phyloP scores from a whole-genome alignment of 768 basidiomycete genomes.

The Holtermanniella nyarrowii region DNA sequence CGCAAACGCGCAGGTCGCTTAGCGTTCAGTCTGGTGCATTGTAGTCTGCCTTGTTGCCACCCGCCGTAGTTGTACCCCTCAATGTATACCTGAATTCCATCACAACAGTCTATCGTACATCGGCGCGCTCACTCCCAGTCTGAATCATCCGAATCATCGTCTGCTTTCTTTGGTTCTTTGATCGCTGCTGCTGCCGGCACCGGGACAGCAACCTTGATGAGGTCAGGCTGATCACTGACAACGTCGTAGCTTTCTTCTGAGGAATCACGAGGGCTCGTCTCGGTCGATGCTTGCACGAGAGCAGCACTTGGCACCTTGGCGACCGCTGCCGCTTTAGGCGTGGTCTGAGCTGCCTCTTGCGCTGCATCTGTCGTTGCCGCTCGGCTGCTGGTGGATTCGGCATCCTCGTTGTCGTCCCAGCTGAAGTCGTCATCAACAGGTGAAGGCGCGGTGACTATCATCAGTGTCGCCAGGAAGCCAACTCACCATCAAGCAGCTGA shows the following conservation, averaged over 20 bases:
- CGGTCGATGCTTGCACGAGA: conserved; percentile 4
- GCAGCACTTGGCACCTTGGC: neutral
- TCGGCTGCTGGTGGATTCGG: neutral
- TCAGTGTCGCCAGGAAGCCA: neutral
- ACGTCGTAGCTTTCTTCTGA: conserved; percentile 40
- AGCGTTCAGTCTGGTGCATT: too few relatives aligned
- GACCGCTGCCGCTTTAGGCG: neutral
- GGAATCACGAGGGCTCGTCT: conserved; percentile 31
- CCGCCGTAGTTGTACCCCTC: too few relatives aligned
- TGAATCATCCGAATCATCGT: conserved; percentile 30
- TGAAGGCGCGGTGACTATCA: conserved; percentile 16
- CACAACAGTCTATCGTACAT: neutral
- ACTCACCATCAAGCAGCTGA: conserved; percentile 30
- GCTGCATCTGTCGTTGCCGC: neutral
- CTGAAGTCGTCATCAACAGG: conserved; percentile 34
- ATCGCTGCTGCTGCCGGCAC: conserved; percentile 1
- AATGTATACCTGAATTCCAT: neutral
- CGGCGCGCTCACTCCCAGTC: conserved; percentile 32
- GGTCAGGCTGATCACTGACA: conserved; percentile 27
- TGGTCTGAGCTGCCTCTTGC: neutral
- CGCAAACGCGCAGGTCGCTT: too few relatives aligned
- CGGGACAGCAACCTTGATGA: conserved; percentile 2
- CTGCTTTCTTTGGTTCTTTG: neutral
- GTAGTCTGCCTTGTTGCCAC: too few relatives aligned
- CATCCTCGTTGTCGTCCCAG: conserved; percentile 37